Percentiles rank a stretch among this genome's conserved stretches.
phyloP scores from a whole-genome alignment of 208 protist species.

The Novymonas esmeraldas region DNA sequence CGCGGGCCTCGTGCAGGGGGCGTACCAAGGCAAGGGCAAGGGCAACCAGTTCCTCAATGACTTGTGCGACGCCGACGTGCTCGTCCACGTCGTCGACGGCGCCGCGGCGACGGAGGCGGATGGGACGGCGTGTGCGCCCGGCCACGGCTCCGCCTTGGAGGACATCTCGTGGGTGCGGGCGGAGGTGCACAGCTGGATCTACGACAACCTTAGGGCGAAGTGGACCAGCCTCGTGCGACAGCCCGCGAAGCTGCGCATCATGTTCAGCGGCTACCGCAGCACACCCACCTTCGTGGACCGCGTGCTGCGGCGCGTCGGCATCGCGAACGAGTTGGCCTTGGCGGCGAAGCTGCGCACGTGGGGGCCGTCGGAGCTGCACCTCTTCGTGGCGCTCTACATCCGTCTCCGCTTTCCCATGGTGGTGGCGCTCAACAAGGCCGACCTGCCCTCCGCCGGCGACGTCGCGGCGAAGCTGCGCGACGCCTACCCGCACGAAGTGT shows the following conservation, averaged over 20 bases:
- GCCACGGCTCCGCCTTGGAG: conserved; percentile 67
- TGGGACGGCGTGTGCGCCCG: conserved; percentile 71
- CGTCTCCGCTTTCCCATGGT: conserved; percentile 91
- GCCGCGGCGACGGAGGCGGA: conserved; percentile 87
- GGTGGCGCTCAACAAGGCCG: conserved; percentile 93
- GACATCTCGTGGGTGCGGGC: conserved; percentile 93
- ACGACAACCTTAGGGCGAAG: conserved; percentile 90
- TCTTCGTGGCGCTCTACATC: conserved; percentile 91
- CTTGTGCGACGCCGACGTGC: conserved; percentile 91
- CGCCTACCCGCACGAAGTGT: conserved; percentile 70
- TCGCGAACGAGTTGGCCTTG: conserved; percentile 49
- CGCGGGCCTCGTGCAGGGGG: conserved; percentile 93
- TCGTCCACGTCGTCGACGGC: conserved; percentile 95
- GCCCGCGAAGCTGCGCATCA: conserved; percentile 75
- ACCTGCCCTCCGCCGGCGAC: conserved; percentile 56
- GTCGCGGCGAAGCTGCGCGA: conserved; percentile 46
- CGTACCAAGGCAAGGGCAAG: conserved; percentile 92
- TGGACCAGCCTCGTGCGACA: conserved; percentile 69
- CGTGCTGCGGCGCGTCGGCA: conserved; percentile 61
- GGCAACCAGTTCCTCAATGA: conserved; percentile 97
- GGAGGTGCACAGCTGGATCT: conserved; percentile 95
- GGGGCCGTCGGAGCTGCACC: conserved; percentile 81
- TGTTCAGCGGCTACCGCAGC: conserved; percentile 94
- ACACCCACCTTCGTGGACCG: conserved; percentile 69
- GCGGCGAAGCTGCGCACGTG: conserved; percentile 42